Base-by-base conservation (phyloP, 768 basidiomycete genomes). In the Pisolithus albus region DNA sequence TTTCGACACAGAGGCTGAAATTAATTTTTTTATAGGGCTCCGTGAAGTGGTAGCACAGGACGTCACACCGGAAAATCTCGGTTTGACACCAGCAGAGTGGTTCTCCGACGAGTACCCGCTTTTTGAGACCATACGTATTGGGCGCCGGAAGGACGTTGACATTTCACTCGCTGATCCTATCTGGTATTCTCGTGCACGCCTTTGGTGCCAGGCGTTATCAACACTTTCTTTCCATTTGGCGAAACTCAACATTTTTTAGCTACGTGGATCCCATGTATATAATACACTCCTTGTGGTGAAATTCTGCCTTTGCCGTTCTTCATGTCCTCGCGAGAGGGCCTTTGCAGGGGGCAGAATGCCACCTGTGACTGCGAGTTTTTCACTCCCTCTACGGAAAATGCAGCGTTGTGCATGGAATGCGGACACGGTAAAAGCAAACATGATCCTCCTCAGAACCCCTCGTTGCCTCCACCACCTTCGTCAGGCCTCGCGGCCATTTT, bases 51-150 rank as follows among this genome's bases (percentile, higher is more conserved):
- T 23, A 5, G n/a, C 13, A 40, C 18, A 30, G 24, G 26, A 40
- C 0, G 24, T 59, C 0, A 53, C 56, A 3, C 60, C 58, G 1
- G 7, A 43, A 3, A 47, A 58, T 4, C 61, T 59, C 37, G 51
- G 56, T 4, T 42, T 62, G 15, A 51, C 49, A 3, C 45, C 53
- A 13, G 24, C 19, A 3, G 61, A 65, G 41, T 61, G 59, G 62
- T 56, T 47, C 2, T 21, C n/a, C 0, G 52, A 47, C 0, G 41
- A 44, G 7, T 62, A 62, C 26, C 57, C 53, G 0, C 3, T 41
- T 8, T 52, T 50, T n/a, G 55, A 60, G 32, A 49, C 47, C 1
- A 59, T 60, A n/a, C 1, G 4, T 1, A 1, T 52, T 10, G 53
- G 59, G n/a, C 8, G 6, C 2, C 51, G 38, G 3, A 59, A 54